phyloP scores from a whole-genome alignment of 441 rosid genomes.

The Biscutella laevigata region DNA sequence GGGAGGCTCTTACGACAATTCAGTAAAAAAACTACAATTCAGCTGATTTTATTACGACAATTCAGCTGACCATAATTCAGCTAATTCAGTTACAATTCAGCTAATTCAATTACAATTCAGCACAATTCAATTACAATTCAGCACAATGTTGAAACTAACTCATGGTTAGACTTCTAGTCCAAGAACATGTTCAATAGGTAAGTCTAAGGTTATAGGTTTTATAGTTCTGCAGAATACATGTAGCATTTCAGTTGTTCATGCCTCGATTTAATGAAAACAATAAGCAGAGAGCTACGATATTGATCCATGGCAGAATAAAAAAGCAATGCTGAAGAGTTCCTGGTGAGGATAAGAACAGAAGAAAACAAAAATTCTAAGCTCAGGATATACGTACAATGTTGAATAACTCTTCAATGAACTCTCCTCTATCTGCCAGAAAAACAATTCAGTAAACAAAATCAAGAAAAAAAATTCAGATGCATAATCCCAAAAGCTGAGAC shows the following conservation, averaged over 20 bases:
- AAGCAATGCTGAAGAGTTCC: background rate
- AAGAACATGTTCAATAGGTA: slow-evolving; percentile 34
- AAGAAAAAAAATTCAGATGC: background rate
- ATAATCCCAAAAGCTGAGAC: slow-evolving; percentile 8
- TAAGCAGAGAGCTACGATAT: background rate
- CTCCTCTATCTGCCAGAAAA: slow-evolving; percentile 44
- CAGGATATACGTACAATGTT: slow-evolving; percentile 39
- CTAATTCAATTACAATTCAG: too few relatives aligned
- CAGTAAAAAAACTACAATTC: too few relatives aligned
- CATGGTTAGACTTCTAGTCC: too few relatives aligned
- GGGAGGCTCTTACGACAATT: too few relatives aligned
- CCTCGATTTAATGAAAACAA: background rate
- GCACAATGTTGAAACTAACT: too few relatives aligned
- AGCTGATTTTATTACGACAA: too few relatives aligned
- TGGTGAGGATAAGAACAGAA: background rate
- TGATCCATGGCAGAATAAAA: background rate
- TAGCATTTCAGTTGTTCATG: slow-evolving; percentile 5
- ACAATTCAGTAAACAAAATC: background rate
- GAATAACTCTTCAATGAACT: slow-evolving; percentile 50
- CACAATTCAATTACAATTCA: too few relatives aligned
- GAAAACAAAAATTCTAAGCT: slow-evolving; percentile 3
- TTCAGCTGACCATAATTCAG: too few relatives aligned
- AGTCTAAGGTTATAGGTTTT: slow-evolving; percentile 37
- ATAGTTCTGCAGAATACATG: slow-evolving; percentile 41
- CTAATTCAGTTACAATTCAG: too few relatives aligned